Evolutionary conservation across 768 basidiomycete species (phyloP).

Genomic region (Myochromella boudieri): DNA sequence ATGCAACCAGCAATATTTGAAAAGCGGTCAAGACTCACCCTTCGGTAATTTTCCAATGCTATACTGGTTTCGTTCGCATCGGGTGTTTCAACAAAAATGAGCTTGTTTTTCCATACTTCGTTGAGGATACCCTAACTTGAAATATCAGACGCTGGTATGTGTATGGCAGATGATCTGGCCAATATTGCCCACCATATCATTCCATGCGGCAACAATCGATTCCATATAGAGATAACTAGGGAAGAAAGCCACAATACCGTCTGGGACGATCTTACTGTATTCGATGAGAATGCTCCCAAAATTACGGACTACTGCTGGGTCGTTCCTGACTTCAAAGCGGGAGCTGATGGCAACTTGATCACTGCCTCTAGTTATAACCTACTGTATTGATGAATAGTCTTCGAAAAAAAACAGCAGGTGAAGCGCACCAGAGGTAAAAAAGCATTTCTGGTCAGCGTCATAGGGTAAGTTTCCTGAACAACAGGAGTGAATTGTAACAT

Average conservation of each 20-base stretch:
- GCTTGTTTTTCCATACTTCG: conserved; percentile 99
- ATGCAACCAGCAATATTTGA: conserved; percentile 11
- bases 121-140: conserved; percentile 85
- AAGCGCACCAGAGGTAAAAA: conserved; percentile 85
- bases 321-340: conserved; percentile 97
- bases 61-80: conserved; percentile 99
- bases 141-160: neutral
- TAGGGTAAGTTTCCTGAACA: conserved; percentile 94
- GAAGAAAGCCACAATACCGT: conserved; percentile 98
- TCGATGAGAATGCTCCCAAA: conserved; percentile 98
- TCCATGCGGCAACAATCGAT: conserved; percentile 99
- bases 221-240: conserved; percentile 99
- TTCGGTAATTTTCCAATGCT: conserved; percentile 94
- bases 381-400: conserved; percentile 6
- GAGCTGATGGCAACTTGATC: conserved; percentile 99
- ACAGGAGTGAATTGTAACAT: conserved; percentile 98
- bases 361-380: conserved; percentile 97
- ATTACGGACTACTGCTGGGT: conserved; percentile 97
- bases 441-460: conserved; percentile 95
- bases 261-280: conserved; percentile 96
- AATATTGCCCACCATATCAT: conserved; percentile 84
- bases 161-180: neutral
- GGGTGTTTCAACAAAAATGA: conserved; percentile 98
- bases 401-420: neutral
- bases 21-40: conserved; percentile 47